Percentiles rank a stretch among this genome's conserved stretches.
Evolutionary conservation across 768 basidiomycete species (phyloP).

Genomic region (Auriscalpium microsporum): DNA sequence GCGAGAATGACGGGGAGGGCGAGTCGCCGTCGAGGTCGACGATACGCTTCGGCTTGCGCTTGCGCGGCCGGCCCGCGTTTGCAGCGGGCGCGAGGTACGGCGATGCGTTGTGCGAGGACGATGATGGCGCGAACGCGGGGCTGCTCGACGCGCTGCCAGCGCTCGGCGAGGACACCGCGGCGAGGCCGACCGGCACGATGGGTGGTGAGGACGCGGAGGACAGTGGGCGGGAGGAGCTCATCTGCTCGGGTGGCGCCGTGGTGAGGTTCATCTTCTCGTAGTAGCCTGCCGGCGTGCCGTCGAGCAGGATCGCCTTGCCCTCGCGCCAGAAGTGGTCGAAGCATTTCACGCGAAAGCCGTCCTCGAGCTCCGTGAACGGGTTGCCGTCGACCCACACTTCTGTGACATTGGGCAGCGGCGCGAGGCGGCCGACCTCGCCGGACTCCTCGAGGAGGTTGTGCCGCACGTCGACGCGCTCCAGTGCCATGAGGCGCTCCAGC

Average conservation of each 20-base stretch:
- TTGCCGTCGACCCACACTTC: conserved; percentile 86
- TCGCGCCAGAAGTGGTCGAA: conserved; percentile 83
- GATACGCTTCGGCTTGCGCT: conserved; percentile 59
- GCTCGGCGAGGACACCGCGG: conserved; percentile 2
- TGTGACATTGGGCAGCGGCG: conserved; percentile 66
- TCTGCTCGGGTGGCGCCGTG: conserved; percentile 40
- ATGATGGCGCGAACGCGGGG: conserved; percentile 26
- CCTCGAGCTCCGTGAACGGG: conserved; percentile 61
- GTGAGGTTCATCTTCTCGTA: conserved; percentile 60
- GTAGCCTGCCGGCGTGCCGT: conserved; percentile 62
- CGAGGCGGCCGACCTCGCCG: conserved; percentile 77
- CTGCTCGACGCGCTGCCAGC: conserved; percentile 14
- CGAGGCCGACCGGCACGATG: conserved; percentile 45
- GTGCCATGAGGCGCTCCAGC: conserved; percentile 76
- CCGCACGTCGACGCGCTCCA: conserved; percentile 81
- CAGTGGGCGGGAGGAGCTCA: conserved; percentile 39
- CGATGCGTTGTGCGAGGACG: conserved; percentile 35
- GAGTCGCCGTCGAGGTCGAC: conserved; percentile 59
- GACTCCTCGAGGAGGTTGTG: conserved; percentile 73
- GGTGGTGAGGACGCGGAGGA: conserved; percentile 51
- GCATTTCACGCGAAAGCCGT: conserved; percentile 67
- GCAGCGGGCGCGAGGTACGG: conserved; percentile 35
- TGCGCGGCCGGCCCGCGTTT: conserved; percentile 37
- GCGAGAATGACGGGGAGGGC: too few relatives aligned
- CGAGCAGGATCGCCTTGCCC: conserved; percentile 67